Conservation (phyloP, 2,329 filamentous ascomycete species). For the Mycosphaerella arachidis region DNA sequence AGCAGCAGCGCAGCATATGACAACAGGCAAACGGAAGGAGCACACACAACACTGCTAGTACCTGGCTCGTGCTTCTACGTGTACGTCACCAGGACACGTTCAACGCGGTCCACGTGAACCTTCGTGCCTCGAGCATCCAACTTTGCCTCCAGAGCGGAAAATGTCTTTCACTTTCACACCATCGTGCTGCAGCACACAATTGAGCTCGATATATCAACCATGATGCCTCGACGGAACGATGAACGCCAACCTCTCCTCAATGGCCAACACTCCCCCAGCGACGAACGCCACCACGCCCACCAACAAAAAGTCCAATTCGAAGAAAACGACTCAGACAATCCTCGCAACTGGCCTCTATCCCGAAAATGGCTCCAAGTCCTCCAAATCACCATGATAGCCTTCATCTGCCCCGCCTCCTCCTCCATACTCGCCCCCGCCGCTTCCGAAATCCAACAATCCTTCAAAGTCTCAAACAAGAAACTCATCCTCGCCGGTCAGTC, state of each 20-base stretch:
- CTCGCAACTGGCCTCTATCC: constrained; percentile 2
- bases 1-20: no score
- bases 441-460: neutral
- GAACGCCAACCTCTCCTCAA: constrained; percentile 2
- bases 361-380: constrained; percentile 4
- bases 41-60: neutral
- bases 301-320: neutral
- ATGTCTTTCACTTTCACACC: neutral
- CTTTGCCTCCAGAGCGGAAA: neutral
- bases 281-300: neutral
- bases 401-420: constrained; percentile 5
- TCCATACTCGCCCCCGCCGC: constrained; percentile 8
- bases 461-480: constrained; percentile 15
- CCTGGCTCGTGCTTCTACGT: neutral
- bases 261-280: neutral
- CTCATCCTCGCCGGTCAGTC: constrained; percentile 45
- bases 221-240: neutral
- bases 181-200: neutral
- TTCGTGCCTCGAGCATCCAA: neutral
- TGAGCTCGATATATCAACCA: neutral
- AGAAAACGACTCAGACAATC: constrained; percentile 3
- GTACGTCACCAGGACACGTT: neutral
- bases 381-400: constrained; percentile 6
- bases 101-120: neutral
- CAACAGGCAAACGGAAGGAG: no score